Conservation (phyloP, 2,329 filamentous ascomycete species). For the Trichoderma sp. region DNA sequence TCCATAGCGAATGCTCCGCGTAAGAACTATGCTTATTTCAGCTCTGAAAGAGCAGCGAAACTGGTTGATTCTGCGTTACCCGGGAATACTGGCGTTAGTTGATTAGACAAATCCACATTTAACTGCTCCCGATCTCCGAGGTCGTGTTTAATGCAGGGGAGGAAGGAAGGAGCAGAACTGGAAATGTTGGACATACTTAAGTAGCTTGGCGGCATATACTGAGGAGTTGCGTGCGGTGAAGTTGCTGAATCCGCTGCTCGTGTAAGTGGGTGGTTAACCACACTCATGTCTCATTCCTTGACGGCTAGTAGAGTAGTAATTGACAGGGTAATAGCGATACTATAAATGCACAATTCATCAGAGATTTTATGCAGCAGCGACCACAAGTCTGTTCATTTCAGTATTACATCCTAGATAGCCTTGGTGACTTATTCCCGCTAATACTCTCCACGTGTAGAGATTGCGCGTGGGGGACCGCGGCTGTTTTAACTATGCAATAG, state of each 20-base stretch:
- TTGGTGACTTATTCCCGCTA: not conserved
- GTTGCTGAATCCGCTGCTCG: not conserved
- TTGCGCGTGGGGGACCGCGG: not conserved
- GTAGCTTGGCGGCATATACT: not conserved
- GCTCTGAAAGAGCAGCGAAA: not conserved
- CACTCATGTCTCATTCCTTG: not conserved
- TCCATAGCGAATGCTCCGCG: not conserved
- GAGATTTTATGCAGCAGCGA: too few species aligned
- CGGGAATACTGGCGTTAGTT: not conserved
- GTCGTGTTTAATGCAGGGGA: not conserved
- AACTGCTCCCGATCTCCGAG: not conserved
- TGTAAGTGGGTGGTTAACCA: not conserved
- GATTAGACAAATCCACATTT: not conserved
- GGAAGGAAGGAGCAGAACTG: too few species aligned
- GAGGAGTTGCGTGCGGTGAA: too few species aligned
- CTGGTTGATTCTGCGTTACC: not conserved
- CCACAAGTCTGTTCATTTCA: not conserved
- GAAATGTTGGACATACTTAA: not conserved
- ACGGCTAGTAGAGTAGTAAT: too few species aligned
- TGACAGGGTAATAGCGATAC: too few species aligned
- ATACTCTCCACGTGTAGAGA: not conserved
- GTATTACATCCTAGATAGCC: not conserved
- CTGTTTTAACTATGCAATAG: not conserved
- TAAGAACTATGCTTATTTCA: not conserved
- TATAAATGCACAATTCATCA: too few species aligned